phyloP scores from a whole-genome alignment of 2,329 filamentous ascomycete genomes.

The Conoideocrella luteorostrata region DNA sequence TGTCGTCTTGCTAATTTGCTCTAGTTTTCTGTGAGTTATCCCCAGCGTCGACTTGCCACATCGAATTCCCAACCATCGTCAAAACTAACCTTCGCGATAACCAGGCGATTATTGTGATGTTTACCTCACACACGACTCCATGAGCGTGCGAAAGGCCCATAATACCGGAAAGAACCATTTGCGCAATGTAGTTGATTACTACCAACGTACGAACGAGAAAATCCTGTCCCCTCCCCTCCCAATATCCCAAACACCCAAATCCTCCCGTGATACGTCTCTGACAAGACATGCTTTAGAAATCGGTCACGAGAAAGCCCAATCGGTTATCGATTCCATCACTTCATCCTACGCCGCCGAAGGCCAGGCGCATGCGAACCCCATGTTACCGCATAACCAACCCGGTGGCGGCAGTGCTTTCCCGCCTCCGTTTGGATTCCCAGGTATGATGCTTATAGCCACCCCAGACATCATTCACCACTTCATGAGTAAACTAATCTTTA shows the following conservation, averaged over 20 bases:
- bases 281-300: slow-evolving; percentile 58
- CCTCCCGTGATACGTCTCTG: not conserved
- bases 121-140: slow-evolving; percentile 98
- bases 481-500: no score
- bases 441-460: slow-evolving; percentile 31
- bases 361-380: slow-evolving; percentile 77
- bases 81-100: slow-evolving; percentile 23
- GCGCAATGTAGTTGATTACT: slow-evolving; percentile 97
- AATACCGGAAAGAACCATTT: slow-evolving; percentile 95
- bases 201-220: slow-evolving; percentile 69
- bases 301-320: slow-evolving; percentile 96
- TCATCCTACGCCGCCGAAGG: slow-evolving; percentile 92
- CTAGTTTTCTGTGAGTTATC: slow-evolving; percentile 23
- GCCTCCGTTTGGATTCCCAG: slow-evolving; percentile 58
- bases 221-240: not conserved
- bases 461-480: not conserved
- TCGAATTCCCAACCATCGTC: slow-evolving; percentile 1
- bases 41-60: not conserved
- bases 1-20: slow-evolving; percentile 23
- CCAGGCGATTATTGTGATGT: slow-evolving; percentile 96
- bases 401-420: slow-evolving; percentile 43
- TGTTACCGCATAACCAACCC: slow-evolving; percentile 66
- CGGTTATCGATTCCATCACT: slow-evolving; percentile 96
- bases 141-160: slow-evolving; percentile 98
- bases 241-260: no score